phyloP scores from a whole-genome alignment of 2,329 filamentous ascomycete genomes.

The Beauveria sp. region DNA sequence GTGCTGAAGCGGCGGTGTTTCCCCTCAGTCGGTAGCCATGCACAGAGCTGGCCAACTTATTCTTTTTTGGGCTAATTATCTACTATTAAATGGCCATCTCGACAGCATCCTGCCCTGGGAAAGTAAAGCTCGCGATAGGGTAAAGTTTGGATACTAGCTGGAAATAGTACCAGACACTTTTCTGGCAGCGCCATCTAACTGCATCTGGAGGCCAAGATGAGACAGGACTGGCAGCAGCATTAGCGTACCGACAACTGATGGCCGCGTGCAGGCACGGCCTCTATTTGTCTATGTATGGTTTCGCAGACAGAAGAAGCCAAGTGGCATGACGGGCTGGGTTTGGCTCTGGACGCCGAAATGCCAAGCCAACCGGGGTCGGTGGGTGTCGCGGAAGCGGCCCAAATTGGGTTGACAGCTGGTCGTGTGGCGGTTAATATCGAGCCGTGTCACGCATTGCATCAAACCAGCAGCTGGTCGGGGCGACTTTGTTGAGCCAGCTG shows the following conservation, averaged over 20 bases:
- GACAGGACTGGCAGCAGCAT: background rate
- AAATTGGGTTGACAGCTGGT: conserved; percentile 8
- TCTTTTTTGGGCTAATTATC: background rate
- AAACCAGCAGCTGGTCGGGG: background rate
- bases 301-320: no score
- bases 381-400: background rate
- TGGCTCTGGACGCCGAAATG: background rate
- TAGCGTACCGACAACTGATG: background rate
- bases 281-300: no score
- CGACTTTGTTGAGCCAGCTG: conserved; percentile 3
- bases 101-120: background rate
- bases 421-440: conserved; percentile 9
- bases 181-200: background rate
- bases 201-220: background rate
- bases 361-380: background rate
- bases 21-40: background rate
- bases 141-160: background rate
- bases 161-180: background rate
- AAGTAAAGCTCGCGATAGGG: background rate
- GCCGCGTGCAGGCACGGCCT: background rate
- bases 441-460: background rate
- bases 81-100: background rate
- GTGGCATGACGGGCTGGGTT: background rate
- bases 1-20: background rate
- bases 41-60: background rate